phyloP scores from a whole-genome alignment of 768 basidiomycete genomes.

The Lyophyllum shimeji region DNA sequence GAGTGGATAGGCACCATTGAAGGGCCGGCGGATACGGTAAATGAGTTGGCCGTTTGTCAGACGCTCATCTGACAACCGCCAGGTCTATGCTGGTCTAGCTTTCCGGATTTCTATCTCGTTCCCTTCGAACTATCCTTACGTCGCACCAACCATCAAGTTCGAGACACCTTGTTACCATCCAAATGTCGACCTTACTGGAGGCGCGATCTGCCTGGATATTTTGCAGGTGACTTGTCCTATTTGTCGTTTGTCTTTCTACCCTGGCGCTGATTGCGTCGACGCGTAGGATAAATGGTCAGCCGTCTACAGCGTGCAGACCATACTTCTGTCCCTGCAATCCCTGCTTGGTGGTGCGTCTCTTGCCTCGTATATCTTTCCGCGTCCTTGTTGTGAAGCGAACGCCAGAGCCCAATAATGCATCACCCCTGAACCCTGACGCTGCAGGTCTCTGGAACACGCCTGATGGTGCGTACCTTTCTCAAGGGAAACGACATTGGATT shows the following conservation, averaged over 20 bases:
- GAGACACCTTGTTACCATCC: conserved; percentile 91
- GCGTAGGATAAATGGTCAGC: conserved; percentile 89
- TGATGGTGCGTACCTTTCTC: conserved; percentile 42
- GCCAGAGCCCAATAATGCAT: conserved; percentile 90
- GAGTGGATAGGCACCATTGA: conserved; percentile 92
- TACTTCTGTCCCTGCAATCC: conserved; percentile 84
- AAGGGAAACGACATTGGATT: not conserved
- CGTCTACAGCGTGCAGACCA: conserved; percentile 88
- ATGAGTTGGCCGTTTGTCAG: not conserved
- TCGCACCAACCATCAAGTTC: conserved; percentile 82
- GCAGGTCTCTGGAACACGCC: conserved; percentile 76
- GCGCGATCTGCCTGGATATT: conserved; percentile 86
- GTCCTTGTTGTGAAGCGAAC: not conserved
- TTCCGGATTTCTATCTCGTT: conserved; percentile 86
- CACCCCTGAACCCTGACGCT: conserved; percentile 86
- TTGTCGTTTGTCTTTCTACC: not conserved
- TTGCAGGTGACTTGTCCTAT: conserved; percentile 56
- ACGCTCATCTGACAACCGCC: conserved; percentile 6
- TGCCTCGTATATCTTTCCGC: not conserved
- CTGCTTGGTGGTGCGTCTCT: conserved; percentile 74
- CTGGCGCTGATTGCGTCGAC: not conserved
- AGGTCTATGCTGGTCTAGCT: conserved; percentile 78
- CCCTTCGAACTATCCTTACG: conserved; percentile 87
- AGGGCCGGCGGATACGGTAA: conserved; percentile 73
- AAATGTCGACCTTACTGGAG: conserved; percentile 78